Evolutionary conservation across 2,329 filamentous ascomycete species (phyloP), one percentile per base, ranked within the genome.

Genomic region (Calonectria hawksworthii): DNA sequence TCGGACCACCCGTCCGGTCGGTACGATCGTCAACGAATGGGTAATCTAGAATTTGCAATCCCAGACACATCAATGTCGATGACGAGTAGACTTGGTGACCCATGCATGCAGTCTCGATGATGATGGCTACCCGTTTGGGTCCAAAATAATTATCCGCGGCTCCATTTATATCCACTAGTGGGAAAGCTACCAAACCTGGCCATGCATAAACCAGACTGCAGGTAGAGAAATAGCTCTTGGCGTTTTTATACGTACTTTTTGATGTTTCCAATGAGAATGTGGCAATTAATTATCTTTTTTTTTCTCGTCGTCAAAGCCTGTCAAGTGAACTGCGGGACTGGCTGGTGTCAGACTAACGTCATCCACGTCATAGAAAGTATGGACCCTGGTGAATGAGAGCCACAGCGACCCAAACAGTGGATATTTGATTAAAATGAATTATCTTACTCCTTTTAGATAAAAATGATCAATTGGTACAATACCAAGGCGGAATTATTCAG

Each of bases 21-120:
- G 67, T 61, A 36, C 9, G 28, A 47, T 44, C n/a, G n/a, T 50
- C 26, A 26, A 26, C 72, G 51, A 73, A 70, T 73, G 59, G 30
- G 1, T 18, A 36, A 38, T 14, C 11, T 28, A 65, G 30, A 28
- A 65, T 73, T 73, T 47, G 47, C 14, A 73, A 73, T 70, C 34
- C 11, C 28, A 23, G 41, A 34, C 36, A 7, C n/a, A 16, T 63
- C 38, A 18, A 65, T 64, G 30, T 69, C 56, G 47, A 73, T 73
- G 72, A 69, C 56, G 51, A 41, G 13, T 66, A 41, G 50, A 50
- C 44, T 61, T 26, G 11, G 26, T 18, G 23, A 38, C 56, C 38
- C 23, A 63, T 63, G 34, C 23, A 63, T 6, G 4, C 16, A 41
- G 30, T 63, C 56, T 28, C 36, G 56, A 41, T 63, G 23, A 23